These are phyloP conservation scores for Besnoitia besnoiti DNA, from an alignment of 169 alveolate genomes.

Conservation along the genomic window DNA sequence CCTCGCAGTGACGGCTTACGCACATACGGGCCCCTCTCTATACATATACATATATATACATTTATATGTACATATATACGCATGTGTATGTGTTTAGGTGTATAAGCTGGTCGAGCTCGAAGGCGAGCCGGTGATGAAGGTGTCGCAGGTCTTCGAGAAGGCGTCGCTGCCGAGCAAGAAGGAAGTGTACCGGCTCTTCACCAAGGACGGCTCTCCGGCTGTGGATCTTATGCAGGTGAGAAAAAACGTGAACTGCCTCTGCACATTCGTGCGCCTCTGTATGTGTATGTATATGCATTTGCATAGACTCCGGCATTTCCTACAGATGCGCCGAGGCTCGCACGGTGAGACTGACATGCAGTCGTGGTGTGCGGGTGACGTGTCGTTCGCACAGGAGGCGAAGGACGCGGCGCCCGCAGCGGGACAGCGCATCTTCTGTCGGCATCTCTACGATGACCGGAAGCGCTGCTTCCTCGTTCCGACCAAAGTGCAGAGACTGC, in stretches of 20 bases:
- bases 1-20: too few relatives aligned
- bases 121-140: slow-evolving; percentile 85
- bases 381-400: slow-evolving; percentile 29
- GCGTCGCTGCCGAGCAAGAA: slow-evolving; percentile 87
- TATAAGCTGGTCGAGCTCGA: slow-evolving; percentile 89
- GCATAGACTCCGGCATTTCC: neutral
- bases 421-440: slow-evolving; percentile 57
- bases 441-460: slow-evolving; percentile 69
- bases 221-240: slow-evolving; percentile 74
- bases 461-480: slow-evolving; percentile 72
- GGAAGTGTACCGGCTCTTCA: slow-evolving; percentile 80
- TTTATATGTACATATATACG: neutral
- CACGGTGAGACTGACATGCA: neutral
- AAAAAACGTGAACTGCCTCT: neutral
- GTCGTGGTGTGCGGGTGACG: neutral
- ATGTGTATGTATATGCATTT: neutral
- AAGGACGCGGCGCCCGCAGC: neutral
- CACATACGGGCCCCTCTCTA: too few relatives aligned
- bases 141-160: slow-evolving; percentile 87
- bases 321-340: neutral
- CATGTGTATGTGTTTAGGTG: slow-evolving; percentile 71
- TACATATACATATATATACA: neutral
- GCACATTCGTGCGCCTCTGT: too few relatives aligned
- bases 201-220: slow-evolving; percentile 71
- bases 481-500: slow-evolving; percentile 54